phyloP scores from a whole-genome alignment of 345 rosid species.

The Eucalyptus curtisii region DNA sequence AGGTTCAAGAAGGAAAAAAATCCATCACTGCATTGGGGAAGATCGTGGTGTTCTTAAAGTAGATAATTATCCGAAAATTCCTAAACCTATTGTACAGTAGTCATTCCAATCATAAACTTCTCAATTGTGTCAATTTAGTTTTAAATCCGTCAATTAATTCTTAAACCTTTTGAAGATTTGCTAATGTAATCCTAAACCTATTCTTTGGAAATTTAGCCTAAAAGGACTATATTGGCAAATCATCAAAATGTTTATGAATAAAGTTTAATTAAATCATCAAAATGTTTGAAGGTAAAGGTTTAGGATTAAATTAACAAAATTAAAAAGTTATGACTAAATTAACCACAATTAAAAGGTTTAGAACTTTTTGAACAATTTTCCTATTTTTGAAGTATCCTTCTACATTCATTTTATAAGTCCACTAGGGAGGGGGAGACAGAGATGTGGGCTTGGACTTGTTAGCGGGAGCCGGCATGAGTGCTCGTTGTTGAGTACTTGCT shows the following conservation, averaged over 20 bases:
- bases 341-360: too few species aligned
- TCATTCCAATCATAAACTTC: too few species aligned
- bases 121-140: too few species aligned
- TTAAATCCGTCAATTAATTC: fast-evolving
- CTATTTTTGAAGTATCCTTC: neutral
- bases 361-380: neutral
- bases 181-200: neutral
- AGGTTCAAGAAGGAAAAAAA: neutral
- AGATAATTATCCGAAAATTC: neutral
- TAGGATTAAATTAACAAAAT: too few species aligned
- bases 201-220: neutral
- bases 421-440: neutral
- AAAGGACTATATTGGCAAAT: neutral
- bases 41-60: neutral
- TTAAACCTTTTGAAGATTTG: too few species aligned
- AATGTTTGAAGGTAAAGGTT: too few species aligned
- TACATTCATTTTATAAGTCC: neutral
- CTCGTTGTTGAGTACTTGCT: neutral
- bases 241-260: fast-evolving
- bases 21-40: neutral
- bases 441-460: neutral
- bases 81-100: too few species aligned
- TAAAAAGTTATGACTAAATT: too few species aligned
- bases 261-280: too few species aligned
- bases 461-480: neutral